Base-by-base conservation (phyloP, 1,139 yeast species). In the Suhomyces bolitotheri region DNA sequence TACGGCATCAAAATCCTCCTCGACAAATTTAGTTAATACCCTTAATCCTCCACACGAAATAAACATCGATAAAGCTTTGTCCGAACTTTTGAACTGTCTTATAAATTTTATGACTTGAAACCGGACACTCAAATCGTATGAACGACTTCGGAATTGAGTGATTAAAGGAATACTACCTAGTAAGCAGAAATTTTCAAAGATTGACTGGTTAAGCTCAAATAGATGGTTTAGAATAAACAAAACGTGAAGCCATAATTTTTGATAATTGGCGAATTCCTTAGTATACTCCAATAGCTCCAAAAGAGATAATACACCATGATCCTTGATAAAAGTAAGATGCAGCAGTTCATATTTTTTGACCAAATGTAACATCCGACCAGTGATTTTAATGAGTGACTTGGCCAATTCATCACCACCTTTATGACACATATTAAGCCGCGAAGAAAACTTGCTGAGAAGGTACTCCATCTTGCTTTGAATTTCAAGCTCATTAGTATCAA, bases 131-230 rank as follows among this genome's bases (percentile, higher is more conserved):
- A 52, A 37, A 14, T 65, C 64, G 44, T 60, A 66, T 2, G 66
- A 60, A 16, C 56, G 56, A 22, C 60, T 60, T 10, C 74, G 55
- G 42, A 76, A 70, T 34, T 66, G 68, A 1, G 76, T 66, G 1
- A 78, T 56, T 14, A 67, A 52, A 0, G 82, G 79, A 14, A 80
- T 69, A 0, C 85, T 85, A 3, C 84, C 84, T 30, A 78, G 56
- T 22, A 75, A 56, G 42, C 80, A 73, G 40, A 76, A 73, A 47
- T 66, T 75, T 40, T 76, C 81, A 43, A 75, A 62, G 25, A 65
- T 68, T 7, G 58, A 56, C 3, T 54, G 40, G 44, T 65, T 60
- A 11, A 50, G 51, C 20, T 56, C 66, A 38, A 76, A 66, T 1
- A 76, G 52, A 26, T 53, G 39, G 40, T 70, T 71, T 27, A 77